Base-by-base conservation (phyloP, 805 yeast species). In the Candida awuae region DNA sequence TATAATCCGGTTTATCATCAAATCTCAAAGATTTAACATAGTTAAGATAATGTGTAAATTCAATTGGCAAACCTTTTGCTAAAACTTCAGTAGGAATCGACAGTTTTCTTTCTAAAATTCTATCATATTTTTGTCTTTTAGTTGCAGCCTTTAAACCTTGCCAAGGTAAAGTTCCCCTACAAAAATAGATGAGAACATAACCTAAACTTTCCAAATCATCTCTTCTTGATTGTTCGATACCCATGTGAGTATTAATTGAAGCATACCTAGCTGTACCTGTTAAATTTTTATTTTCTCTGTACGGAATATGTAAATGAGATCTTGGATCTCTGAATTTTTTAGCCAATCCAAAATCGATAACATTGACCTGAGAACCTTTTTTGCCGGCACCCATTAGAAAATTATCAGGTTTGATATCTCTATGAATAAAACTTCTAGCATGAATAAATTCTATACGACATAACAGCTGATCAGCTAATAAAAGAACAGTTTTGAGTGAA, bases 251-350 rank as follows among this genome's bases (percentile, higher is more conserved):
- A 63, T 88, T 90, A 51, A 92, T 81, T 43, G 87, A 76, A 37
- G 97, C 97, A 62, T 90, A 92, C 57, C 98, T 78, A 14, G 97
- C 97, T 19, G 98, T 90, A 56, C 98, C 98, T 13, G 97, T 90
- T 54, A 90, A 75, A 55, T 90, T 87, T 64, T 92, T 90, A 65
- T 90, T 88, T 66, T 90, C 97, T 50, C 95, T 76, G 64, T 90
- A 92, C 10, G 97, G 96, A 43, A 92, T 92, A 61, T 90, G 98
- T 52, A 85, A 70, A 62, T 86, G 94, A 17, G 95, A 81, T 61
- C 94, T 76, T 46, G 95, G 94, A 61, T 90, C 97, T 54, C 97
- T 73, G 62, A 77, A 90, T 65, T 88, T 90, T 58, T 87, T 87
- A 41, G 95, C 95, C 50, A 87, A 71, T 21, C 97, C 97, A 59